Evolutionary conservation across 2,329 filamentous ascomycete genomes (phyloP), one percentile per base, ranked within the genome.

Genomic region (Aspergillus sp.): DNA sequence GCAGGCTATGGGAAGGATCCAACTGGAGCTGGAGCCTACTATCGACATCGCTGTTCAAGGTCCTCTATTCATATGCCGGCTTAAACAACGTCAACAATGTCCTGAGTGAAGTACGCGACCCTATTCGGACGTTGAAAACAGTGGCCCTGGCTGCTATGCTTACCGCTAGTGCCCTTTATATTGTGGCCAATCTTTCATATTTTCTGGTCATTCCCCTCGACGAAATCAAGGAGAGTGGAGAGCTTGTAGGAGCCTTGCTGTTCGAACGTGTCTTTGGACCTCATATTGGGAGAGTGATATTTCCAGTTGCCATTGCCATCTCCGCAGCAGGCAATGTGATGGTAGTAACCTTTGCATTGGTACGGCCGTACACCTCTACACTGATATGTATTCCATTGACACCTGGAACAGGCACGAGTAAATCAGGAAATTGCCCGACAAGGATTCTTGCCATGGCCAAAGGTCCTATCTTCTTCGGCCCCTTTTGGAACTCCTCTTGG

Each of bases 381-480:
- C 7, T 17, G 3, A 5, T 9, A 19, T 36, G 13, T 19, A 23
- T 20, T 36, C n/a, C 14, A 42, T 52, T 58, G 46, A 58, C 65
- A 41, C 29, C 49, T 60, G 32, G 23, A 1, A 1, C 53, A 88
- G 84, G 81, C 86, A 4, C 81, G 87, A 2, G 70, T 88, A 2
- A 89, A 89, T 59, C 86, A 89, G 64, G 87, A 90, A 64, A 84
- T 90, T 49, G 87, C 87, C 2, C 78, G 86, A 16, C 85, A 88
- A 61, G 87, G 88, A 0, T 84, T 90, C 52, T 75, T 91, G 0
- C 87, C 88, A 0, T 88, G 80, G 52, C 78, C 85, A 0, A 74
- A 74, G 5, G 55, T 82, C 1, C 71, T 89, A 0, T 83, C 87
- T 0, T 86, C 85, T 0, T 86, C 85, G 0, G 78, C 78, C 19